These are phyloP conservation scores for Trichoderma sp. DNA, from an alignment of 2,329 filamentous ascomycete species.

Conservation along the genomic window DNA sequence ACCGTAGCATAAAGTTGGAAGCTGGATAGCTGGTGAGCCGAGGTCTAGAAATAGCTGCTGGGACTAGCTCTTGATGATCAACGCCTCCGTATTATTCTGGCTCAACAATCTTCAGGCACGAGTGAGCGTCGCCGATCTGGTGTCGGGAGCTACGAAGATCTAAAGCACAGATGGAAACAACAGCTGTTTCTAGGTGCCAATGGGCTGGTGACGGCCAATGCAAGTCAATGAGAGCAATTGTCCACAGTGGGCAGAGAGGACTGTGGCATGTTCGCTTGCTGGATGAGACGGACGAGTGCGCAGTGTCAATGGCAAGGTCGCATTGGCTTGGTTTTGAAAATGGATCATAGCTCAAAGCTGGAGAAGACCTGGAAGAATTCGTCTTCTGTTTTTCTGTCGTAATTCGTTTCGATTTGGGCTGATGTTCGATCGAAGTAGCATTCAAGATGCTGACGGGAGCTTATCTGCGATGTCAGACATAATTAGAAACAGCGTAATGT, in stretches of 20 bases:
- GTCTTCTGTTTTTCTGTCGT: not conserved
- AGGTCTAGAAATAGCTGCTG: not conserved
- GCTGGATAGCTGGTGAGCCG: not conserved
- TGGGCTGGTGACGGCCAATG: not conserved
- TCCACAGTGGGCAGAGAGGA: not conserved
- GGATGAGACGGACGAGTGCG: not conserved
- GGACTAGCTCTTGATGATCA: not conserved
- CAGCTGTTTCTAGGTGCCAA: not conserved
- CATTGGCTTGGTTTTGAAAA: not conserved
- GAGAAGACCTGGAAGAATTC: not conserved
- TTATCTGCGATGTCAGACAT: not conserved
- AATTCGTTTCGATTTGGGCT: not conserved
- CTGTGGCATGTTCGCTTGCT: not conserved
- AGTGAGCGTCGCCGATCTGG: slow-evolving; percentile 1
- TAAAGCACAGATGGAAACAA: not conserved
- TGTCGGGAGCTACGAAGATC: not conserved
- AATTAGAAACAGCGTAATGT: not conserved
- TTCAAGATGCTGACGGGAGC: not conserved
- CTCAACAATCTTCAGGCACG: not conserved
- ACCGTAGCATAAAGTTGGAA: not conserved
- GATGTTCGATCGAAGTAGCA: not conserved
- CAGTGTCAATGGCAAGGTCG: not conserved
- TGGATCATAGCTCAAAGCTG: not conserved
- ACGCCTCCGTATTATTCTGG: not conserved
- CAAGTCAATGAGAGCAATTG: not conserved